phyloP scores from a whole-genome alignment of 129 eudicot species.

The Helichrysum umbraculigerum region DNA sequence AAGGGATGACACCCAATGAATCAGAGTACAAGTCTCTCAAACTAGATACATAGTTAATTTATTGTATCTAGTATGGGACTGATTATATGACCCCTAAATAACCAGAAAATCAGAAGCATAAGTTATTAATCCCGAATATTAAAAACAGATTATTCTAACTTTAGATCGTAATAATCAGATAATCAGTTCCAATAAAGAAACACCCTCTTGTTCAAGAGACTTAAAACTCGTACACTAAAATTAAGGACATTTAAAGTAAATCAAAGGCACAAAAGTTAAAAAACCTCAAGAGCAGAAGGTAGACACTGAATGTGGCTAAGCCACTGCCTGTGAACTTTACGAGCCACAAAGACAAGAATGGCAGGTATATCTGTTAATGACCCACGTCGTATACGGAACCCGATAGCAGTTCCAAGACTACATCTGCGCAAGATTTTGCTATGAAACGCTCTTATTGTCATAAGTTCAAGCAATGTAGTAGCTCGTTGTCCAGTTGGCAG shows the following conservation, averaged over 20 bases:
- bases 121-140: no score
- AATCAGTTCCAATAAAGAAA: no score
- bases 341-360: slow-evolving; percentile 83
- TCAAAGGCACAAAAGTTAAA: slow-evolving; percentile 19
- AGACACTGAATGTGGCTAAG: slow-evolving; percentile 55
- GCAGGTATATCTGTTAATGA: slow-evolving; percentile 72
- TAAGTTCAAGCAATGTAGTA: slow-evolving; percentile 65
- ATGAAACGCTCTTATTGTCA: slow-evolving; percentile 85
- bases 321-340: slow-evolving; percentile 75
- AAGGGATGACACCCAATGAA: no score
- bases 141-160: no score
- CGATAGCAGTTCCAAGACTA: slow-evolving; percentile 84
- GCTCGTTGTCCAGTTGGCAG: slow-evolving; percentile 74
- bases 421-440: slow-evolving; percentile 55
- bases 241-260: slow-evolving; percentile 15
- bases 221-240: neutral
- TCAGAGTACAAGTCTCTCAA: no score
- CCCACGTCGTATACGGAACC: slow-evolving; percentile 66
- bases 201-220: no score
- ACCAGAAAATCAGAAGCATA: no score
- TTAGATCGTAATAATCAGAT: no score
- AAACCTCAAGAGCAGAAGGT: slow-evolving; percentile 84
- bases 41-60: no score
- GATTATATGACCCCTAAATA: no score
- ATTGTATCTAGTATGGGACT: no score